A percentile compares a stretch with the other conserved stretches of the same genome.
Evolutionary conservation across 148 eudicot species (phyloP).

Genomic region (Diospyros lotus): DNA sequence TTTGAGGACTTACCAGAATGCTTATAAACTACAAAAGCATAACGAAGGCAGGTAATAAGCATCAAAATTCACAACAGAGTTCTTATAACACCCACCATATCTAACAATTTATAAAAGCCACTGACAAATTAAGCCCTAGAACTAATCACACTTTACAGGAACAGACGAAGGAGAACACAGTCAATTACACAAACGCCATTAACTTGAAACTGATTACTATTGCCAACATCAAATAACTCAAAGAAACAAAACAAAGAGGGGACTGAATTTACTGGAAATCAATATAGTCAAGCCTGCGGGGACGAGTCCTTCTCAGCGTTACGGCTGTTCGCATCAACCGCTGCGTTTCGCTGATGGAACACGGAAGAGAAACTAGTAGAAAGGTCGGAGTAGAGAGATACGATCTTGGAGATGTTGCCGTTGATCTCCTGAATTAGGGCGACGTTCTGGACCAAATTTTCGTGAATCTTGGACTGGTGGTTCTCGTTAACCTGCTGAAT

Average conservation of each 20-base stretch:
- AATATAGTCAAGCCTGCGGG: neutral
- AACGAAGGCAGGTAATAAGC: no score
- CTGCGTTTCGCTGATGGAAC: constrained; percentile 23
- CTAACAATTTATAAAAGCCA: no score
- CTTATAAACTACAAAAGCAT: no score
- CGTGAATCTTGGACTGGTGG: constrained; percentile 52
- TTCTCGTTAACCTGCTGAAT: constrained; percentile 76
- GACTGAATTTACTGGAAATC: neutral
- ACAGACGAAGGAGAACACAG: neutral
- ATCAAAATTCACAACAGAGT: no score
- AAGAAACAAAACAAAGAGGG: neutral
- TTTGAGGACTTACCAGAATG: no score
- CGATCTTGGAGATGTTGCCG: constrained; percentile 41
- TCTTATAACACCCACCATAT: no score
- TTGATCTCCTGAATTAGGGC: constrained; percentile 58
- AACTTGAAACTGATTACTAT: constrained; percentile 40
- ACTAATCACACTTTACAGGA: neutral
- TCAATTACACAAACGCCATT: constrained; percentile 30
- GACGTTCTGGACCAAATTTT: constrained; percentile 54
- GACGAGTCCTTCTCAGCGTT: neutral
- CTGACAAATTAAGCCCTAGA: no score
- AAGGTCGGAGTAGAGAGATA: constrained; percentile 38
- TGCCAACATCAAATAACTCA: constrained; percentile 3
- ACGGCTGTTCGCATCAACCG: neutral
- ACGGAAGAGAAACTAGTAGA: constrained; percentile 33